Evolutionary conservation across 768 basidiomycete genomes (phyloP).

Genomic region (Cystofilobasidium ferigula): DNA sequence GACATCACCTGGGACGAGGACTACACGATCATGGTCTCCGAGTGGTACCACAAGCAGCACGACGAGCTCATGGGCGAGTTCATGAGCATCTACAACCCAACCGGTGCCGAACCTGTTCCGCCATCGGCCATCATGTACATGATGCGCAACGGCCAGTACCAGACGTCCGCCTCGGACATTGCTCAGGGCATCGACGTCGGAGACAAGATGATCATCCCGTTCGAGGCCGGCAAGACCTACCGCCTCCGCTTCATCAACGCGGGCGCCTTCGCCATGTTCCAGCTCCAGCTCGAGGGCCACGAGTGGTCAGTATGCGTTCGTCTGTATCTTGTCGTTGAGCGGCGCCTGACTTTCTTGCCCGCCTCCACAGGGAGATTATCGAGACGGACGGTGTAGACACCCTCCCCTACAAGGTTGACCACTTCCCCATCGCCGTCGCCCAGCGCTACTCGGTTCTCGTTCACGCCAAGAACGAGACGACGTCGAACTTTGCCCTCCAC

Average conservation of each 20-base stretch:
- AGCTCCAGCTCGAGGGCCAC: constrained; percentile 39
- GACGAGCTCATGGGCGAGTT: constrained; percentile 1
- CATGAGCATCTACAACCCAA: constrained; percentile 18
- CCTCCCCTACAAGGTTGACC: constrained; percentile 58
- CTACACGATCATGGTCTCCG: constrained; percentile 69
- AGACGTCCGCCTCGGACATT: constrained; percentile 46
- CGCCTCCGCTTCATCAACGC: constrained; percentile 75
- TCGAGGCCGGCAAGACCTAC: constrained; percentile 80
- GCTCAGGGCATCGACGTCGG: constrained; percentile 54
- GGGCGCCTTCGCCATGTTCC: constrained; percentile 34
- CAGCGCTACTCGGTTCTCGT: constrained; percentile 91
- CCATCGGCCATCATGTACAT: constrained; percentile 77
- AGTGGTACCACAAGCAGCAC: constrained; percentile 67
- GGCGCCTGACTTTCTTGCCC: background rate
- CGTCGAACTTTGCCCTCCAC: constrained; percentile 76
- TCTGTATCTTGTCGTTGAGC: background rate
- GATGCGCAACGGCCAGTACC: constrained; percentile 58
- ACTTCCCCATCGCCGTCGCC: constrained; percentile 65
- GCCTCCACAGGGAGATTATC: constrained; percentile 37
- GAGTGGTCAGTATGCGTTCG: constrained; percentile 23
- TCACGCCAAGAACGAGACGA: constrained; percentile 58
- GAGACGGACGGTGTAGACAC: constrained; percentile 48
- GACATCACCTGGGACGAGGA: constrained; percentile 71
- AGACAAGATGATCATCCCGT: constrained; percentile 71
- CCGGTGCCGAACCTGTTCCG: constrained; percentile 79